These are phyloP conservation scores for Sugiyamaella sp. DNA, from an alignment of 1,139 yeast species.

Conservation along the genomic window DNA sequence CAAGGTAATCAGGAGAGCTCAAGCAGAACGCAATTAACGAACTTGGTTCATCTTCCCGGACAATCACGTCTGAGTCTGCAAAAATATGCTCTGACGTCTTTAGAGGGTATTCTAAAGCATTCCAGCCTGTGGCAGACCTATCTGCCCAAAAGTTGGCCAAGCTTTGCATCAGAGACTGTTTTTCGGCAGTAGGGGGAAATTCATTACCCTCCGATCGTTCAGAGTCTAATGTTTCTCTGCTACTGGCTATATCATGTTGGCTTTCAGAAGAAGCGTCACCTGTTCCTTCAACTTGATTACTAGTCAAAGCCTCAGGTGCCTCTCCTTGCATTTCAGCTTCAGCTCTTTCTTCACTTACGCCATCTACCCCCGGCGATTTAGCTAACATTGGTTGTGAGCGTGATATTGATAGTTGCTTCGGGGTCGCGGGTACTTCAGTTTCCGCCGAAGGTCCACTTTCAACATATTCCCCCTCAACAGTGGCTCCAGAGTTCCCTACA, in stretches of 20 bases:
- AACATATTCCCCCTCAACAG: constrained; percentile 30
- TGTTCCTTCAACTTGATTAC: background rate
- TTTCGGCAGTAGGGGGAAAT: constrained; percentile 55
- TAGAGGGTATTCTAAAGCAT: constrained; percentile 83
- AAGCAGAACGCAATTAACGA: constrained; percentile 92
- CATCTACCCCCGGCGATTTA: background rate
- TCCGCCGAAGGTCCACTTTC: too few relatives aligned
- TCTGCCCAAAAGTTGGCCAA: constrained; percentile 97
- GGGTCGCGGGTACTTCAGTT: too few relatives aligned
- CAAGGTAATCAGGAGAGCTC: constrained; percentile 78
- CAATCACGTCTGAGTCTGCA: constrained; percentile 91
- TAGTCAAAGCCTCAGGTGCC: background rate
- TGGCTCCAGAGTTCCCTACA: too few relatives aligned
- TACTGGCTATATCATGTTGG: constrained; percentile 4
- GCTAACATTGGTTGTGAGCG: too few relatives aligned
- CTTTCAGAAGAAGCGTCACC: background rate
- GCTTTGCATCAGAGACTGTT: constrained; percentile 76
- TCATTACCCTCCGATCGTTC: constrained; percentile 14
- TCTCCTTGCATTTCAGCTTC: background rate
- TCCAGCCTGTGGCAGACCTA: constrained; percentile 94
- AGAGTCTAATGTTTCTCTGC: constrained; percentile 11
- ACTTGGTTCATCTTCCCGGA: constrained; percentile 96
- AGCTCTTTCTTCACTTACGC: background rate
- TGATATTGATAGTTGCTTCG: too few relatives aligned
- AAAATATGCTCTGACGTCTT: constrained; percentile 77